phyloP scores from a whole-genome alignment of 495 filamentous ascomycete species.

The Collariella sp. region DNA sequence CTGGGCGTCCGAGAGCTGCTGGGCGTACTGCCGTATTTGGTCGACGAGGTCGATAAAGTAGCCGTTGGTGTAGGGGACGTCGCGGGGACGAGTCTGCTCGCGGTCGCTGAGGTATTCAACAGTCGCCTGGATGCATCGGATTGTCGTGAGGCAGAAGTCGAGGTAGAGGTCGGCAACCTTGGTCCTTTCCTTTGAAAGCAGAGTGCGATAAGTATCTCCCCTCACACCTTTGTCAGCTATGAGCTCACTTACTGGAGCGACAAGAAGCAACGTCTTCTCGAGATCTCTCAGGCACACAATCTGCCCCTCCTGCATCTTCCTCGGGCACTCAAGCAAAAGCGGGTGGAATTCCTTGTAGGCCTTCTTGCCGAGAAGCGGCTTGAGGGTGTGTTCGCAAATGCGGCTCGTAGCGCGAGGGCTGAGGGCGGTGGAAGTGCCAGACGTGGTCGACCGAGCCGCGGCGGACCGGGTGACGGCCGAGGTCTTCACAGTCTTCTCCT shows the following conservation, averaged over 20 bases:
- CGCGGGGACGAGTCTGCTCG: constrained; percentile 70
- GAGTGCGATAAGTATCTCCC: constrained; percentile 58
- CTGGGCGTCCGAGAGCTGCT: constrained; percentile 44
- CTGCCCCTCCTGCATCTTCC: constrained; percentile 67
- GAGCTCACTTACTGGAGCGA: constrained; percentile 75
- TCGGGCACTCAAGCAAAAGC: constrained; percentile 63
- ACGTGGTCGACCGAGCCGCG: constrained; percentile 31
- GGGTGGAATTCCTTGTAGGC: constrained; percentile 68
- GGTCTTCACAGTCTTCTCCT: constrained; percentile 26
- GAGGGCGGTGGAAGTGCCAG: constrained; percentile 34
- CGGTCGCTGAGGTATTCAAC: constrained; percentile 69
- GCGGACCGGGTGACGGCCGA: constrained; percentile 44
- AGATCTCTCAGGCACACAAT: constrained; percentile 81
- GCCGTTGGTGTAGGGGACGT: constrained; percentile 79
- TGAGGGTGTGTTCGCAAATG: constrained; percentile 46
- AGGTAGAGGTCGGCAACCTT: constrained; percentile 60
- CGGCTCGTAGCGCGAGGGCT: constrained; percentile 44
- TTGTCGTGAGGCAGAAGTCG: constrained; percentile 76
- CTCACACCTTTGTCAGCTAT: constrained; percentile 41
- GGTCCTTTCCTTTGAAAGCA: constrained; percentile 64
- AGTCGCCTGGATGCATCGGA: constrained; percentile 75
- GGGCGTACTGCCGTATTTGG: constrained; percentile 69
- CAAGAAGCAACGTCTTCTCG: constrained; percentile 78
- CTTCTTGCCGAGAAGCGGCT: constrained; percentile 42
- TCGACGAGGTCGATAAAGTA: constrained; percentile 93